Evolutionary conservation across 106 monocot genomes (phyloP).

Genomic region (Posidonia australis): DNA sequence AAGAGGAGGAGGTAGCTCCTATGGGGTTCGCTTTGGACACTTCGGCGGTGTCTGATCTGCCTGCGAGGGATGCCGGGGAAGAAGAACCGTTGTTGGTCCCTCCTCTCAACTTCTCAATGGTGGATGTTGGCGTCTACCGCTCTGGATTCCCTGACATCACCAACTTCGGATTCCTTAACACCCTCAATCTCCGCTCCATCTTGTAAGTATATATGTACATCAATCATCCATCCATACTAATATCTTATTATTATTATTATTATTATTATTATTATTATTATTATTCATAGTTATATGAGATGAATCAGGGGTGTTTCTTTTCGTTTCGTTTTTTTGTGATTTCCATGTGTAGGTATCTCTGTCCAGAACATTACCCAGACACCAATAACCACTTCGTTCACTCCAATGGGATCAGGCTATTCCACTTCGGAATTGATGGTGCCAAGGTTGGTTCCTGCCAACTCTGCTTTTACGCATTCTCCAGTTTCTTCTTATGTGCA

Average conservation of each 20-base stretch:
- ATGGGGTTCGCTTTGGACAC: too few species aligned
- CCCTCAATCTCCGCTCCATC: slow-evolving; percentile 34
- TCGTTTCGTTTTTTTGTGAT: neutral
- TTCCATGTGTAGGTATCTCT: slow-evolving; percentile 6
- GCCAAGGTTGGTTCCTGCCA: slow-evolving; percentile 6
- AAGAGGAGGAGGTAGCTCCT: too few species aligned
- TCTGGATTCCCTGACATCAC: slow-evolving; percentile 30
- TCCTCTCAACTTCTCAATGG: slow-evolving; percentile 37
- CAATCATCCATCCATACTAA: neutral
- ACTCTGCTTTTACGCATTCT: neutral
- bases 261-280: too few species aligned
- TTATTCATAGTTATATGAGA: too few species aligned
- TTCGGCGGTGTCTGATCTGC: too few species aligned
- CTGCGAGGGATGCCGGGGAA: too few species aligned
- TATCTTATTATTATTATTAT: too few species aligned
- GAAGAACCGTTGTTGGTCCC: slow-evolving; percentile 18
- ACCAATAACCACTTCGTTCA: slow-evolving; percentile 9
- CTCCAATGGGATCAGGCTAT: slow-evolving; percentile 15
- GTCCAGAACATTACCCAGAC: slow-evolving; percentile 20
- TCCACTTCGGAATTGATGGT: slow-evolving; percentile 24
- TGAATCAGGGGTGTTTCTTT: too few species aligned
- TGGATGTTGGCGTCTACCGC: slow-evolving; percentile 31
- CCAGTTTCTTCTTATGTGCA: neutral
- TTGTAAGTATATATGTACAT: slow-evolving; percentile 13
- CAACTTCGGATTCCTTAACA: slow-evolving; percentile 28